Conservation (phyloP, 805 yeast species). For the Metschnikowia amazonensis region DNA sequence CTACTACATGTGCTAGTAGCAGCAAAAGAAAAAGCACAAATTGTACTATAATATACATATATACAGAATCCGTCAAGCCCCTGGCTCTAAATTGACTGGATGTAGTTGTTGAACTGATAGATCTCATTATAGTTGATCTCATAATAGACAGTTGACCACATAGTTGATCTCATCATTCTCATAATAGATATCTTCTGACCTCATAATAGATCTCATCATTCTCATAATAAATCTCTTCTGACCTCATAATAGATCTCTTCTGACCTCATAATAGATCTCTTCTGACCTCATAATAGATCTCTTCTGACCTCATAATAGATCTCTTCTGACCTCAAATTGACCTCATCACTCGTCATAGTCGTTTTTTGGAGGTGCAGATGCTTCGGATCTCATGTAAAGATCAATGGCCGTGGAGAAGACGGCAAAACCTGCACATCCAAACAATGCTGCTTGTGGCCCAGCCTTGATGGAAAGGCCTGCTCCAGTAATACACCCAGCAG, state of each 20-base stretch:
- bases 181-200: too few relatives aligned
- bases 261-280: too few relatives aligned
- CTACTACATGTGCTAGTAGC: conserved; percentile 33
- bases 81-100: neutral
- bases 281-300: too few relatives aligned
- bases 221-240: too few relatives aligned
- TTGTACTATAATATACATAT: conserved; percentile 12
- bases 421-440: conserved; percentile 98
- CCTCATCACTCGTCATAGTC: conserved; percentile 76
- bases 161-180: too few relatives aligned
- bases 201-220: too few relatives aligned
- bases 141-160: too few relatives aligned
- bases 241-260: too few relatives aligned
- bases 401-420: conserved; percentile 78
- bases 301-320: too few relatives aligned
- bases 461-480: conserved; percentile 90
- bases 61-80: conserved; percentile 5
- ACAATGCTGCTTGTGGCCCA: conserved; percentile 87
- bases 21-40: neutral
- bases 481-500: conserved; percentile 95
- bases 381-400: conserved; percentile 19
- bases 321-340: too few relatives aligned
- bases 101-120: too few relatives aligned
- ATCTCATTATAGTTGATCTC: too few relatives aligned
- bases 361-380: conserved; percentile 65